phyloP scores from a whole-genome alignment of 768 basidiomycete species.

The Ramaria rubella region DNA sequence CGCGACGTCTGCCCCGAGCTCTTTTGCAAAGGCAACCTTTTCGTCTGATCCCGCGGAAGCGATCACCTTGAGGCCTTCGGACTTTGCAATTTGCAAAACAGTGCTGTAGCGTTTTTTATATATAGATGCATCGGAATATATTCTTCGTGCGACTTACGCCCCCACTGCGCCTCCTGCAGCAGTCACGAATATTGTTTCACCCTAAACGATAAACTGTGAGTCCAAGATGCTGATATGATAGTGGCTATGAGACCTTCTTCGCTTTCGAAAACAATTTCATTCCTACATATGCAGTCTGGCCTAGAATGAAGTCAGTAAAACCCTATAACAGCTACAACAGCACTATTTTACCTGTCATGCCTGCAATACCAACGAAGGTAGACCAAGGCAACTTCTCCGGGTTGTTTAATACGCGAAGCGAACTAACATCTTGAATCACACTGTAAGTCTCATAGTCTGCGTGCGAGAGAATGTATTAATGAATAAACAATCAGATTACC shows the following conservation, averaged over 20 bases:
- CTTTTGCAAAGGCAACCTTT: conserved; percentile 32
- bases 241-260: conserved; percentile 30
- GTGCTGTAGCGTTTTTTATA: conserved; percentile 10
- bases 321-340: neutral
- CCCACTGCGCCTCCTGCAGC: conserved; percentile 52
- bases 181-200: conserved; percentile 45
- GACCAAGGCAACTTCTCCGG: conserved; percentile 42
- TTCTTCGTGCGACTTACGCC: conserved; percentile 39
- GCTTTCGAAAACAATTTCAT: conserved; percentile 38
- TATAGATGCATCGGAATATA: neutral
- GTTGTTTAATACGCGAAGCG: conserved; percentile 32
- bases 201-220: conserved; percentile 20
- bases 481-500: conserved; percentile 9
- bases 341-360: conserved; percentile 32
- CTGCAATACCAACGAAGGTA: conserved; percentile 42
- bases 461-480: neutral
- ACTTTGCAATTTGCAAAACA: conserved; percentile 36
- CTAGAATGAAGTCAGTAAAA: conserved; percentile 10
- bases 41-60: conserved; percentile 35
- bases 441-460: conserved; percentile 38
- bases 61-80: conserved; percentile 35
- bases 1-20: conserved; percentile 31
- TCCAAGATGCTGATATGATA: neutral
- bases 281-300: conserved; percentile 28
- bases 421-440: conserved; percentile 21